These are phyloP conservation scores for Mortierella antarctica DNA, from an alignment of 192 early-diverging fungal species.

Conservation along the genomic window DNA sequence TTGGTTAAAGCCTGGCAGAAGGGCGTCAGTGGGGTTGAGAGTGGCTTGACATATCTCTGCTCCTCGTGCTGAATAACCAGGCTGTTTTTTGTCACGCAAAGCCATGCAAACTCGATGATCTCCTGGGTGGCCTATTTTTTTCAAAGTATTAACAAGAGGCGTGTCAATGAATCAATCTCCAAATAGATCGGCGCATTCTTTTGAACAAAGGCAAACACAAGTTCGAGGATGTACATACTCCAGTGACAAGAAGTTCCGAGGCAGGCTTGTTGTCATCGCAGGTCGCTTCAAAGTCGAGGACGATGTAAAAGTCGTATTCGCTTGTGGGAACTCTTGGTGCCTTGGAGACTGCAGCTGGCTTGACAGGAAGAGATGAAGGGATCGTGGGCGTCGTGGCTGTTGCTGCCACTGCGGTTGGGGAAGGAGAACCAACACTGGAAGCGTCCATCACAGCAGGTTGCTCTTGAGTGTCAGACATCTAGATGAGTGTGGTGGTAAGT, in stretches of 20 bases:
- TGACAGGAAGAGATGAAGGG: conserved; percentile 22
- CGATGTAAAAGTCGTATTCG: conserved; percentile 66
- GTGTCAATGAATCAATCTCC: conserved; percentile 1
- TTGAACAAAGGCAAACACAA: conserved; percentile 6
- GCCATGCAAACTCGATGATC: conserved; percentile 68
- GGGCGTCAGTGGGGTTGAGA: conserved; percentile 61
- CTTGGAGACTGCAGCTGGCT: conserved; percentile 32
- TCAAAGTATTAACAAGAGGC: conserved; percentile 11
- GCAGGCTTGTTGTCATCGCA: conserved; percentile 76
- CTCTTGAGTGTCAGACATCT: conserved; percentile 6
- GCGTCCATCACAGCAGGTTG: not conserved
- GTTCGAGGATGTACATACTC: conserved; percentile 45
- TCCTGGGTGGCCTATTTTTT: conserved; percentile 63
- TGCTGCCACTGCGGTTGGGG: not conserved
- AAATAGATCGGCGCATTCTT: not conserved
- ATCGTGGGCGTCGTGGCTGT: conserved; percentile 8
- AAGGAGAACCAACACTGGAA: not conserved
- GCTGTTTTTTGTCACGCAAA: conserved; percentile 57
- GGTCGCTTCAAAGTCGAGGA: conserved; percentile 78
- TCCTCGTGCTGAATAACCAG: conserved; percentile 59
- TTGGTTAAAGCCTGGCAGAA: conserved; percentile 71
- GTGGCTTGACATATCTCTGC: conserved; percentile 60
- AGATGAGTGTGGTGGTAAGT: not conserved
- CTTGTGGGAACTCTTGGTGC: conserved; percentile 43
- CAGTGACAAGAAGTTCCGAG: conserved; percentile 64